A percentile compares a stretch with the other conserved stretches of the same genome.
Evolutionary conservation across 1,284 basidiomycete species (phyloP).

Genomic region (Agroathelia rolfsii): DNA sequence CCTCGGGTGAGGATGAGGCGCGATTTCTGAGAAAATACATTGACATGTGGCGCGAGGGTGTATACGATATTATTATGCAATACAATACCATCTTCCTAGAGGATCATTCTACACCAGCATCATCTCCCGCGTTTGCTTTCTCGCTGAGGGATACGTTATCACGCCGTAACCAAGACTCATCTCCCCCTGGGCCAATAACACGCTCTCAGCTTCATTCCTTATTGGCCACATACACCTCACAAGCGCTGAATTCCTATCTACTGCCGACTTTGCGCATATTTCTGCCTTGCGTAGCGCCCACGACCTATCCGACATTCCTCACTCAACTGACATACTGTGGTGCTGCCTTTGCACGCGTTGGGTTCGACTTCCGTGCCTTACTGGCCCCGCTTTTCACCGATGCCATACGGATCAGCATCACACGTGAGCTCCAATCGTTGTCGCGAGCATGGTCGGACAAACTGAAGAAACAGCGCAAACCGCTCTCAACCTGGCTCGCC

Average conservation of each 20-base stretch:
- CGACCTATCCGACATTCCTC: conserved; percentile 56
- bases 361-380: conserved; percentile 69
- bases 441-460: conserved; percentile 14
- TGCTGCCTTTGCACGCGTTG: conserved; percentile 86
- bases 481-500: conserved; percentile 45
- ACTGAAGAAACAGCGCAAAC: conserved; percentile 9
- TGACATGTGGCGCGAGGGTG: conserved; percentile 85
- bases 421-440: conserved; percentile 31
- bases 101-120: conserved; percentile 21
- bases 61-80: conserved; percentile 86
- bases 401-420: conserved; percentile 38
- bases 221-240: conserved; percentile 43
- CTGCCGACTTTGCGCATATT: conserved; percentile 44
- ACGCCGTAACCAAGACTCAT: conserved; percentile 11
- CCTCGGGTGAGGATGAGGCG: conserved; percentile 64
- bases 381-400: conserved; percentile 57
- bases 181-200: conserved; percentile 13
- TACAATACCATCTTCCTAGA: conserved; percentile 87
- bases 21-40: conserved; percentile 80
- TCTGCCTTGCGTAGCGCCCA: conserved; percentile 45
- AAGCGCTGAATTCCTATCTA: conserved; percentile 40
- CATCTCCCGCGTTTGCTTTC: conserved; percentile 12
- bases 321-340: conserved; percentile 91
- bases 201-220: conserved; percentile 31
- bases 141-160: no score